Conservation (phyloP, 257 asterid genomes). For the Solanum gandarillasii region DNA sequence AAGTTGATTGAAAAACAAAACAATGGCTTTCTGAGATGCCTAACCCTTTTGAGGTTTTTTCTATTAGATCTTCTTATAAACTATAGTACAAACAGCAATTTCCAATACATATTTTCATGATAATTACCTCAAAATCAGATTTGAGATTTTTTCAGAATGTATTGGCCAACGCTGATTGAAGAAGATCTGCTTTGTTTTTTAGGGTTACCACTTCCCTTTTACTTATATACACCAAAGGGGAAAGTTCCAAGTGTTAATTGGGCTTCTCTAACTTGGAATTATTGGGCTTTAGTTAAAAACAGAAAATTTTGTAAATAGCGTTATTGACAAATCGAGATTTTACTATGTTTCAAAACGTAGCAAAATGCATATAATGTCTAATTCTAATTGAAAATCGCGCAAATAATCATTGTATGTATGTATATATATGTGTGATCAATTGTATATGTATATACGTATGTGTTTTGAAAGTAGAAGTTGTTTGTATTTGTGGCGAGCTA, state of each 20-base stretch:
- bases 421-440: no score
- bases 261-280: background rate
- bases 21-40: conserved; percentile 3
- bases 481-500: no score
- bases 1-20: background rate
- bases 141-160: background rate
- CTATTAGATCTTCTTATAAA: background rate
- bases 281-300: no score
- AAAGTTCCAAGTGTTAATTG: background rate
- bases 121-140: background rate
- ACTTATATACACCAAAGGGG: background rate
- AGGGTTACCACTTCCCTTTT: background rate
- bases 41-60: background rate
- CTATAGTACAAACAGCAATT: background rate
- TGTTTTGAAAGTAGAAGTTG: no score
- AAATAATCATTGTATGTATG: no score
- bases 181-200: background rate
- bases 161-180: background rate
- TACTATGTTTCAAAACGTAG: no score
- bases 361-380: no score
- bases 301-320: no score
- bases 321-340: no score
- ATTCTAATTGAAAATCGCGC: no score
- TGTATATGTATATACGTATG: no score
- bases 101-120: background rate